A percentile compares a stretch with the other conserved stretches of the same genome.
These are phyloP conservation scores for Phytophthora foliorum DNA, from an alignment of 352 stramenopile species.

Conservation along the genomic window DNA sequence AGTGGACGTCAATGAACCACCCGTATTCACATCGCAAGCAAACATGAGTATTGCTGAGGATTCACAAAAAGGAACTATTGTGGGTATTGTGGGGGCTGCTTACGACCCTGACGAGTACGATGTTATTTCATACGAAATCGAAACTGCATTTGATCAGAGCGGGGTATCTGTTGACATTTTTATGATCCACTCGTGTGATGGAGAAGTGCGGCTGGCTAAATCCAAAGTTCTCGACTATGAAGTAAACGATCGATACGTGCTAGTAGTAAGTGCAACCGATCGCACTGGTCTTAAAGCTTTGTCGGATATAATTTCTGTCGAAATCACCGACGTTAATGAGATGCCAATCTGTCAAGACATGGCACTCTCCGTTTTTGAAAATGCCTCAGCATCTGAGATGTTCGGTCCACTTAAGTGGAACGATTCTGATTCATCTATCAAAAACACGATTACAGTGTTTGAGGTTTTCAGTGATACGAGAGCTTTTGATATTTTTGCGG, in stretches of 20 bases:
- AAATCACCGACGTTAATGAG: constrained; percentile 33
- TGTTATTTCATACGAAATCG: constrained; percentile 50
- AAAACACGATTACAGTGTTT: constrained; percentile 60
- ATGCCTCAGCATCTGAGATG: constrained; percentile 21
- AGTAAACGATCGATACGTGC: constrained; percentile 29
- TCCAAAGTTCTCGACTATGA: constrained; percentile 53
- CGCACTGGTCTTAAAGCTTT: constrained; percentile 43
- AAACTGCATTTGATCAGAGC: constrained; percentile 28
- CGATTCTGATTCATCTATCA: constrained; percentile 44
- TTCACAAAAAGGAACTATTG: constrained; percentile 34
- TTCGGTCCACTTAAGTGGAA: constrained; percentile 50
- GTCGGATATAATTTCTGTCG: constrained; percentile 17
- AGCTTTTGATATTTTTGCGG: constrained; percentile 27
- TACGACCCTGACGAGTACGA: constrained; percentile 66
- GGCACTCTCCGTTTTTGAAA: constrained; percentile 40
- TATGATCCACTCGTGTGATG: constrained; percentile 63
- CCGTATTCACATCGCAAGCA: constrained; percentile 42
- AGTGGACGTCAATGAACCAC: constrained; percentile 61
- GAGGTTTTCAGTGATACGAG: constrained; percentile 40
- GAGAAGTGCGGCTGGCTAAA: constrained; percentile 51
- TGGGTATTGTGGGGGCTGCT: constrained; percentile 43
- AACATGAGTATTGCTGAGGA: constrained; percentile 53
- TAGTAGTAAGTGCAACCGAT: constrained; percentile 58
- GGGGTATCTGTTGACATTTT: constrained; percentile 58
- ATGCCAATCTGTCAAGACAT: constrained; percentile 17